A percentile compares a stretch with the other conserved stretches of the same genome.
phyloP scores from a whole-genome alignment of 2,329 filamentous ascomycete species.

The Trichocomaceae sp. region DNA sequence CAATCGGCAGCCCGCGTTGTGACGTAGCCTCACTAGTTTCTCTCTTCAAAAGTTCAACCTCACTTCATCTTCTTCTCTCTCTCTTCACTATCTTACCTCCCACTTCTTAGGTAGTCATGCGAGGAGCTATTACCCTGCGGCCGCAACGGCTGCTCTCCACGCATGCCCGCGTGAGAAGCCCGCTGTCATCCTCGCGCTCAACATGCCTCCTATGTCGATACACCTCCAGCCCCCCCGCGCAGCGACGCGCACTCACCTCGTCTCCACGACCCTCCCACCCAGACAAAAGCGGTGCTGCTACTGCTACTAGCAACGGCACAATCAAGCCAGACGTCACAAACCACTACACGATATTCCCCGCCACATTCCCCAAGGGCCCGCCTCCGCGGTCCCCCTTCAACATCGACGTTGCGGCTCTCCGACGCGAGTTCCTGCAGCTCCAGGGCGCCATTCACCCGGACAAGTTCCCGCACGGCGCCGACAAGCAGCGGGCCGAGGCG shows the following conservation, averaged over 20 bases:
- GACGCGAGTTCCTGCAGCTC: constrained; percentile 77
- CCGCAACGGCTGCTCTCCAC: neutral
- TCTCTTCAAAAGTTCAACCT: no score
- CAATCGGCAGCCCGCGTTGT: constrained; percentile 2
- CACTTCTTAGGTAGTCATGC: constrained; percentile 1
- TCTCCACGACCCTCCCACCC: neutral
- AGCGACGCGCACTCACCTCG: constrained; percentile 5
- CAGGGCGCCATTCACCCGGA: constrained; percentile 53
- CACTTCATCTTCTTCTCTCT: no score
- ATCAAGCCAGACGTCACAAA: constrained; percentile 42
- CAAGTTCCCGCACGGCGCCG: constrained; percentile 42
- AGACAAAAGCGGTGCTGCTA: neutral
- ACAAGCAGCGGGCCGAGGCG: constrained; percentile 62
- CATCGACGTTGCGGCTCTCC: constrained; percentile 63
- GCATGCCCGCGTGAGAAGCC: neutral
- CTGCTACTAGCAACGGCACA: neutral
- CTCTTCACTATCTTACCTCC: no score
- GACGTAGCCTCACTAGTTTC: neutral
- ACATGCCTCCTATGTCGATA: constrained; percentile 9
- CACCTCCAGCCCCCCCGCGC: neutral
- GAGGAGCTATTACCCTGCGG: constrained; percentile 1
- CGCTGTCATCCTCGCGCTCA: neutral
- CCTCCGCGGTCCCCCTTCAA: constrained; percentile 71
- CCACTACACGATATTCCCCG: constrained; percentile 84
- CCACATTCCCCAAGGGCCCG: constrained; percentile 67